phyloP scores from a whole-genome alignment of 2,329 filamentous ascomycete species.

The Stemphylium lycopersici region DNA sequence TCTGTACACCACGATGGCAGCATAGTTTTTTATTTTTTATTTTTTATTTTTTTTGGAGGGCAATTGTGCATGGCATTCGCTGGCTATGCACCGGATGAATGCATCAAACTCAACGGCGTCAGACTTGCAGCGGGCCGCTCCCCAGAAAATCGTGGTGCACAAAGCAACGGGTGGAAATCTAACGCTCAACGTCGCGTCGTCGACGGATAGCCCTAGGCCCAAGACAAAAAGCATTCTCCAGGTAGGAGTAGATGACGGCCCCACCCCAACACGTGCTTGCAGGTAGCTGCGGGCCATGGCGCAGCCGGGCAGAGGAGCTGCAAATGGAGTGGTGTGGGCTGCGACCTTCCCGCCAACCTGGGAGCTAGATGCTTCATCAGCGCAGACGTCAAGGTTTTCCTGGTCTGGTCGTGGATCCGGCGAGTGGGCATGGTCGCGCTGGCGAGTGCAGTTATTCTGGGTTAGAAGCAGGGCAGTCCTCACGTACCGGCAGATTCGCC shows the following conservation, averaged over 20 bases:
- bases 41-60: too few relatives aligned
- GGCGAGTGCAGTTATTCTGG: slow-evolving; percentile 5
- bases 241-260: neutral
- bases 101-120: slow-evolving; percentile 24
- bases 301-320: neutral
- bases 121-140: slow-evolving; percentile 39
- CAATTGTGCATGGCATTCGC: slow-evolving; percentile 20
- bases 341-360: slow-evolving; percentile 1
- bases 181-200: slow-evolving; percentile 6
- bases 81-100: slow-evolving; percentile 18
- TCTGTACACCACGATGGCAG: neutral
- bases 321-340: neutral
- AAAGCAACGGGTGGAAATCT: slow-evolving; percentile 2
- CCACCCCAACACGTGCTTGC: slow-evolving; percentile 21
- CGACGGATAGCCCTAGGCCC: neutral
- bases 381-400: slow-evolving; percentile 7
- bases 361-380: slow-evolving; percentile 18
- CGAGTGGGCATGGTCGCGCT: slow-evolving; percentile 10
- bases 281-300: slow-evolving; percentile 20
- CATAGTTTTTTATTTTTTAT: too few relatives aligned
- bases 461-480: slow-evolving; percentile 13
- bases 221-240: neutral
- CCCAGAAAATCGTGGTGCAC: slow-evolving; percentile 18
- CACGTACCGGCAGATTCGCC: slow-evolving; percentile 13
- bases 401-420: slow-evolving; percentile 8